A percentile compares a stretch with the other conserved stretches of the same genome.
Conservation (phyloP, 495 filamentous ascomycete species). For the Xylaria acuta region DNA sequence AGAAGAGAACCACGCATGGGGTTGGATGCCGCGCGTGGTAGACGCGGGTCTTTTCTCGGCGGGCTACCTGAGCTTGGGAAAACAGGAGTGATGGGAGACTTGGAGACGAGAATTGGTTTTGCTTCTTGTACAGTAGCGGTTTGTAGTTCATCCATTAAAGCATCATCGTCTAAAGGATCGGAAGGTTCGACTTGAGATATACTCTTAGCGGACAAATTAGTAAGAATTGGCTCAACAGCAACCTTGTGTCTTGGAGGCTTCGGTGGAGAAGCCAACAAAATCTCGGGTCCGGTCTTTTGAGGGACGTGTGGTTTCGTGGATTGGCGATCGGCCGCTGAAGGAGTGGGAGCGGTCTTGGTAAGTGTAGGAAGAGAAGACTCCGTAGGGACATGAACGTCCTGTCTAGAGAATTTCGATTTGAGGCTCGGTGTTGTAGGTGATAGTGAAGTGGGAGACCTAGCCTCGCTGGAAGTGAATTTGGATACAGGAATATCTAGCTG, state of each 20-base stretch:
- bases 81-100: slow-evolving; percentile 77
- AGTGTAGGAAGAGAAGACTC: slow-evolving; percentile 28
- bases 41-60: slow-evolving; percentile 41
- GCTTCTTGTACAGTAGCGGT: slow-evolving; percentile 84
- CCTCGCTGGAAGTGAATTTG: slow-evolving; percentile 14
- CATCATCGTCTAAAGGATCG: slow-evolving; percentile 77
- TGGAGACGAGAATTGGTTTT: slow-evolving; percentile 79
- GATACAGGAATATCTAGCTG: slow-evolving; percentile 10
- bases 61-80: slow-evolving; percentile 55
- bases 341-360: slow-evolving; percentile 13
- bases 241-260: slow-evolving; percentile 52
- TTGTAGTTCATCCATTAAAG: slow-evolving; percentile 87
- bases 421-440: slow-evolving; percentile 44
- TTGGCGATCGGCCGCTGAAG: slow-evolving; percentile 12
- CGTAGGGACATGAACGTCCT: slow-evolving; percentile 41
- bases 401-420: slow-evolving; percentile 58
- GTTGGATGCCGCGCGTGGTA: slow-evolving; percentile 54
- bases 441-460: slow-evolving; percentile 39
- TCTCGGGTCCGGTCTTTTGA: slow-evolving; percentile 28
- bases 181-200: slow-evolving; percentile 63
- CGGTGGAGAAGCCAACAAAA: slow-evolving; percentile 30
- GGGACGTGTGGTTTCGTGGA: slow-evolving; percentile 13
- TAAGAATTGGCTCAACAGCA: slow-evolving; percentile 63
- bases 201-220: slow-evolving; percentile 49
- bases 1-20: slow-evolving; percentile 52